A percentile compares a stretch with the other conserved stretches of the same genome.
These are phyloP conservation scores for Elongisporangium undulatum DNA, from an alignment of 352 stramenopile species.

Conservation along the genomic window DNA sequence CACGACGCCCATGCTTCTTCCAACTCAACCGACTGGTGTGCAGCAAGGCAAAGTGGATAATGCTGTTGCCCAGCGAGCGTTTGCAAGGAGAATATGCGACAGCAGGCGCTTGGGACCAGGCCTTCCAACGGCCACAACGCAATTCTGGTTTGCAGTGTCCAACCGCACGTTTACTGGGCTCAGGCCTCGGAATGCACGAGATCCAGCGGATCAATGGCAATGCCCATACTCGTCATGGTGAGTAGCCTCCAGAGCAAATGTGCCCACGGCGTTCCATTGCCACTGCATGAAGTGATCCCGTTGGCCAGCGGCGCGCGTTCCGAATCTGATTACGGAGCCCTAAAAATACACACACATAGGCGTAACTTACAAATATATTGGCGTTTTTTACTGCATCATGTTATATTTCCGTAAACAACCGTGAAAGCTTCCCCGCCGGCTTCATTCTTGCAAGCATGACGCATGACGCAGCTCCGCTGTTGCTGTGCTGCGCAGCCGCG, in stretches of 20 bases:
- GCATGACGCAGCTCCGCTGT: too few relatives aligned
- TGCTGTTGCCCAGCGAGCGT: not conserved
- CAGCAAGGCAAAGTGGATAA: not conserved
- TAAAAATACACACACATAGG: not conserved
- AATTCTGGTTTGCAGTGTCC: not conserved
- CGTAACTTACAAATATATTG: not conserved
- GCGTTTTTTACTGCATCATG: not conserved
- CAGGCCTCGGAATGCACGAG: too few relatives aligned
- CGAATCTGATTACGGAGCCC: not conserved
- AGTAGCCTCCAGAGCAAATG: too few relatives aligned
- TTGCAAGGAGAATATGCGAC: not conserved
- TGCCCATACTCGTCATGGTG: too few relatives aligned
- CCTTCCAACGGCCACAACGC: not conserved
- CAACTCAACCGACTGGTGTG: too few relatives aligned
- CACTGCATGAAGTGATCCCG: not conserved
- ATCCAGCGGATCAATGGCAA: too few relatives aligned
- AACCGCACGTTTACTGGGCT: too few relatives aligned
- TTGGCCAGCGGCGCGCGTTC: not conserved
- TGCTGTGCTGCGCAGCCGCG: not conserved
- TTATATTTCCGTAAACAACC: not conserved
- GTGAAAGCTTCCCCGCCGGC: not conserved
- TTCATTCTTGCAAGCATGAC: not conserved
- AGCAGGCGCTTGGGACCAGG: not conserved
- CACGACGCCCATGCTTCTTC: not conserved
- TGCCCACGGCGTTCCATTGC: too few relatives aligned